phyloP scores from a whole-genome alignment of 2,329 filamentous ascomycete species.

The Aspergillus hortae region DNA sequence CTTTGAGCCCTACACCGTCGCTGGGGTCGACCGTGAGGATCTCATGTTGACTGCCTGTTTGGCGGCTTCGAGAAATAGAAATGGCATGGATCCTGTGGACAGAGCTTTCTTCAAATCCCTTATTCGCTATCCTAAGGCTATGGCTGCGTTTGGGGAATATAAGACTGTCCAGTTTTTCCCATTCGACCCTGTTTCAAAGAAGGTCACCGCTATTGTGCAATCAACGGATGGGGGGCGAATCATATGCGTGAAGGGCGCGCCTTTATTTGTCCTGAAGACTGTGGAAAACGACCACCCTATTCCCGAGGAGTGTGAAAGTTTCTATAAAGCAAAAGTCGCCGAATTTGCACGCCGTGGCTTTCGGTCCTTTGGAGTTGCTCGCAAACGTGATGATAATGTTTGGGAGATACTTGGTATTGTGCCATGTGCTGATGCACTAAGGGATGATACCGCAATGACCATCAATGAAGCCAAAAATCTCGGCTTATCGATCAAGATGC shows the following conservation, averaged over 20 bases:
- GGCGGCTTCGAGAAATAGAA: constrained; percentile 89
- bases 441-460: constrained; percentile 85
- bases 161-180: constrained; percentile 80
- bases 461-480: constrained; percentile 85
- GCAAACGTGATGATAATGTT: constrained; percentile 73
- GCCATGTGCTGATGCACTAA: constrained; percentile 88
- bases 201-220: constrained; percentile 79
- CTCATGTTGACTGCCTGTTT: constrained; percentile 90
- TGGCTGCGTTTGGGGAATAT: constrained; percentile 76
- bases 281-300: constrained; percentile 82
- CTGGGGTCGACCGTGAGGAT: constrained; percentile 78
- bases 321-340: constrained; percentile 88
- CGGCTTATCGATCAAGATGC: constrained; percentile 90
- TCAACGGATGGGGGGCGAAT: constrained; percentile 80
- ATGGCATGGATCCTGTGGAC: constrained; percentile 92
- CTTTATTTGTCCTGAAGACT: constrained; percentile 80
- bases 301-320: constrained; percentile 70
- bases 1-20: constrained; percentile 77
- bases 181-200: constrained; percentile 92
- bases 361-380: constrained; percentile 88
- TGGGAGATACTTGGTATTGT: constrained; percentile 96
- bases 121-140: constrained; percentile 76
- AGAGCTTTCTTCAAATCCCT: constrained; percentile 90
- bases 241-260: constrained; percentile 86
- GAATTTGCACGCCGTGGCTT: constrained; percentile 92